These are phyloP conservation scores for Zanthoxylum bungeanum DNA, from an alignment of 345 rosid species.

Conservation along the genomic window DNA sequence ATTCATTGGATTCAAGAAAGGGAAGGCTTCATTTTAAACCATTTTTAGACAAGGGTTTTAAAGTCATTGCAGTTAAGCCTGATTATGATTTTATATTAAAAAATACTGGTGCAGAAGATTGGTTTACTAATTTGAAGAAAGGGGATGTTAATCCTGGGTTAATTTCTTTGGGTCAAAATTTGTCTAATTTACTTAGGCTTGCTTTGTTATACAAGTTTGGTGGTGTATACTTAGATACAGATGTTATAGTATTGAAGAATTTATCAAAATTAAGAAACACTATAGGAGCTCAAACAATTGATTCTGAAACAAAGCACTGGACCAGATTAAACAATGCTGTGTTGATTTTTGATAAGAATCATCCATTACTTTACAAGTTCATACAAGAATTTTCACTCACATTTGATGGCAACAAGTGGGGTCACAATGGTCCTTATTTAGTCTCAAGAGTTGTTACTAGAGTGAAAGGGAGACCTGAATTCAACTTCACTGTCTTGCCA, in stretches of 20 bases:
- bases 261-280: slow-evolving; percentile 50
- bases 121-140: slow-evolving; percentile 54
- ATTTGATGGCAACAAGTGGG: slow-evolving; percentile 93
- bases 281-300: slow-evolving; percentile 76
- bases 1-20: slow-evolving; percentile 54
- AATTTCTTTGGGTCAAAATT: slow-evolving; percentile 82
- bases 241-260: slow-evolving; percentile 53
- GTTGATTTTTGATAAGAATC: slow-evolving; percentile 70
- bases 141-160: slow-evolving; percentile 70
- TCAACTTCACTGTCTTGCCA: slow-evolving; percentile 61
- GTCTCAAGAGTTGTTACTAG: slow-evolving; percentile 77
- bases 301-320: slow-evolving; percentile 61
- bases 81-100: slow-evolving; percentile 62
- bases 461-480: slow-evolving; percentile 34
- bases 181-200: slow-evolving; percentile 77
- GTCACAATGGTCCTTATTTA: slow-evolving; percentile 91
- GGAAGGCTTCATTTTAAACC: slow-evolving; percentile 52
- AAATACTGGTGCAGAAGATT: slow-evolving; percentile 56
- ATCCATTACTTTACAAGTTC: slow-evolving; percentile 67
- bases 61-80: slow-evolving; percentile 50
- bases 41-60: slow-evolving; percentile 48
- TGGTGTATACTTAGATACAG: slow-evolving; percentile 79
- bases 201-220: slow-evolving; percentile 79
- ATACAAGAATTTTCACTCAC: slow-evolving; percentile 77
- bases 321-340: slow-evolving; percentile 86